Evolutionary conservation across 805 yeast species (phyloP).

Genomic region (Wickerhamiella hasegawae): DNA sequence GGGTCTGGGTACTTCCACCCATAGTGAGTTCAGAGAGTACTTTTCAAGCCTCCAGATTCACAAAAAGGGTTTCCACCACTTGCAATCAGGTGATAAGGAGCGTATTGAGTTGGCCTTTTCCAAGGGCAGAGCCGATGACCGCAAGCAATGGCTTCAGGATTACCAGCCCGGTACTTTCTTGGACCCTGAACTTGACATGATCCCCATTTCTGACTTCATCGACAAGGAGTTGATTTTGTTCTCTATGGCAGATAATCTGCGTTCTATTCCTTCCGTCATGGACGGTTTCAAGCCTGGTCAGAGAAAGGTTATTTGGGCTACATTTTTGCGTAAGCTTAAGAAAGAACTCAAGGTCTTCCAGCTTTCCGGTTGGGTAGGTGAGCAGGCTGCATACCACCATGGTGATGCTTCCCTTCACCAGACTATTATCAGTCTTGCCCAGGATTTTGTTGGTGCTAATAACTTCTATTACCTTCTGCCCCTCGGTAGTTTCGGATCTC

Average conservation of each 20-base stretch:
- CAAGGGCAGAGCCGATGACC: constrained; percentile 87
- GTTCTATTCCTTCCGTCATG: constrained; percentile 85
- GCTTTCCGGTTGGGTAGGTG: constrained; percentile 77
- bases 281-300: constrained; percentile 98
- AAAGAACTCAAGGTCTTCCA: constrained; percentile 80
- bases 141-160: constrained; percentile 93
- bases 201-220: constrained; percentile 87
- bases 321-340: constrained; percentile 63
- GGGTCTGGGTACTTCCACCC: constrained; percentile 93
- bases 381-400: constrained; percentile 85
- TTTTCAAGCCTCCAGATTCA: constrained; percentile 75
- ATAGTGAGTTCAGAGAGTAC: constrained; percentile 72
- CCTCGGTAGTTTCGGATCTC: constrained; percentile 89
- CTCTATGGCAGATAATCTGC: constrained; percentile 89
- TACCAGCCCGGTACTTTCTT: constrained; percentile 82
- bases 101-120: constrained; percentile 85
- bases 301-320: constrained; percentile 79
- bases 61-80: constrained; percentile 66
- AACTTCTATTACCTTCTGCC: constrained; percentile 75
- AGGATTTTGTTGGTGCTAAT: constrained; percentile 85
- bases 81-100: constrained; percentile 56
- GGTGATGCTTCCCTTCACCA: constrained; percentile 81
- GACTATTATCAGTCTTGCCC: constrained; percentile 88
- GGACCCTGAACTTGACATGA: constrained; percentile 57
- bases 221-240: constrained; percentile 88